A percentile compares a stretch with the other conserved stretches of the same genome.
phyloP scores from a whole-genome alignment of 163 green algal genomes.

The Coccomyxa subellipsoidea region DNA sequence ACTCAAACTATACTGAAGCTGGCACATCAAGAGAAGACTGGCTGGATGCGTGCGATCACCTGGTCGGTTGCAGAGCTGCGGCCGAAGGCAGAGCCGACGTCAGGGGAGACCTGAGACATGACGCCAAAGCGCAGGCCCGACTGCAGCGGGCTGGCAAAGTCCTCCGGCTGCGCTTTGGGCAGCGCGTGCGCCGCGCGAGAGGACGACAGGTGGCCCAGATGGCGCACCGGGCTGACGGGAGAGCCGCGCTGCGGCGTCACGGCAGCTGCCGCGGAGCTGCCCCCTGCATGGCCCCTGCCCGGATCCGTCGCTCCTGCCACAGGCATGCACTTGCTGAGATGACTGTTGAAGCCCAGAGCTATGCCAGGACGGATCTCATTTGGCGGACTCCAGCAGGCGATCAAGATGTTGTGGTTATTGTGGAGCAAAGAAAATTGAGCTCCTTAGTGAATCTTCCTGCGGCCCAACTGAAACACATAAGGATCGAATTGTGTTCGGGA shows the following conservation, averaged over 20 bases:
- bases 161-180: not conserved
- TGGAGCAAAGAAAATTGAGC: too few species aligned
- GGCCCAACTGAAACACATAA: too few species aligned
- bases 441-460: too few species aligned
- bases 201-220: not conserved
- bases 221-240: not conserved
- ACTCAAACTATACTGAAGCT: too few species aligned
- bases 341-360: too few species aligned
- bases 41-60: not conserved
- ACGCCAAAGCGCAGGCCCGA: not conserved
- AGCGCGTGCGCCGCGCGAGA: not conserved
- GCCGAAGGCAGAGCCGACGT: not conserved
- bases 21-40: not conserved
- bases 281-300: too few species aligned
- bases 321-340: too few species aligned
- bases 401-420: too few species aligned
- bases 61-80: not conserved
- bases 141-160: not conserved
- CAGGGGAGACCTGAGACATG: slow-evolving; percentile 2
- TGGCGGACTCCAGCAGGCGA: too few species aligned
- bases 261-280: not conserved
- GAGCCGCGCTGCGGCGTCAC: not conserved
- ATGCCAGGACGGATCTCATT: too few species aligned
- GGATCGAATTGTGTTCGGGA: not conserved
- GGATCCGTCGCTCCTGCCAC: too few species aligned